phyloP scores from a whole-genome alignment of 345 rosid genomes.

The Camelina neglecta region DNA sequence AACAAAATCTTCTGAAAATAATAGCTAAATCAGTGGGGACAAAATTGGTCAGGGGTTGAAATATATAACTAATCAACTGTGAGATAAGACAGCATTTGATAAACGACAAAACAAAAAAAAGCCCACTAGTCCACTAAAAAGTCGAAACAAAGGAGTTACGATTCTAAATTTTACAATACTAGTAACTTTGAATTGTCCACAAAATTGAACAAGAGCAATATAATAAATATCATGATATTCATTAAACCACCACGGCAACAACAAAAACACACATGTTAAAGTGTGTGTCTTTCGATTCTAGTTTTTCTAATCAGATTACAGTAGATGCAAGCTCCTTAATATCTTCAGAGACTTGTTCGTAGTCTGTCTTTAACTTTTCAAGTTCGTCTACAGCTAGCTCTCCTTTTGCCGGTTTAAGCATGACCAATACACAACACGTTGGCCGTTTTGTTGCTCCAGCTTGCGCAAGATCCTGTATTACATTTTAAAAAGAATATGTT shows the following conservation, averaged over 20 bases:
- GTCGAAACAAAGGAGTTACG: not conserved
- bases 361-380: slow-evolving; percentile 67
- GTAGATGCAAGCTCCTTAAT: slow-evolving; percentile 66
- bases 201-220: not conserved
- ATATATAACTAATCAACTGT: no score
- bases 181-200: not conserved
- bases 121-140: not conserved
- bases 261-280: slow-evolving; percentile 31
- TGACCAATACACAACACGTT: slow-evolving; percentile 89
- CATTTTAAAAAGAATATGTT: not conserved
- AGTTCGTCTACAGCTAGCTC: slow-evolving; percentile 71
- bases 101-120: not conserved
- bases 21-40: no score
- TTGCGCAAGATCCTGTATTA: slow-evolving; percentile 82
- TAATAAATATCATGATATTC: slow-evolving; percentile 10
- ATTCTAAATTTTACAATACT: not conserved
- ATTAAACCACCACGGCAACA: not conserved
- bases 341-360: slow-evolving; percentile 63
- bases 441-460: slow-evolving; percentile 96
- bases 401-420: slow-evolving; percentile 81
- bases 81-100: not conserved
- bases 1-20: no score
- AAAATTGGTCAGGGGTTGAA: no score
- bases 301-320: slow-evolving; percentile 44
- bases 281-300: slow-evolving; percentile 1